Evolutionary conservation across 2,329 filamentous ascomycete species (phyloP).

Genomic region (Sporothrix luriei): DNA sequence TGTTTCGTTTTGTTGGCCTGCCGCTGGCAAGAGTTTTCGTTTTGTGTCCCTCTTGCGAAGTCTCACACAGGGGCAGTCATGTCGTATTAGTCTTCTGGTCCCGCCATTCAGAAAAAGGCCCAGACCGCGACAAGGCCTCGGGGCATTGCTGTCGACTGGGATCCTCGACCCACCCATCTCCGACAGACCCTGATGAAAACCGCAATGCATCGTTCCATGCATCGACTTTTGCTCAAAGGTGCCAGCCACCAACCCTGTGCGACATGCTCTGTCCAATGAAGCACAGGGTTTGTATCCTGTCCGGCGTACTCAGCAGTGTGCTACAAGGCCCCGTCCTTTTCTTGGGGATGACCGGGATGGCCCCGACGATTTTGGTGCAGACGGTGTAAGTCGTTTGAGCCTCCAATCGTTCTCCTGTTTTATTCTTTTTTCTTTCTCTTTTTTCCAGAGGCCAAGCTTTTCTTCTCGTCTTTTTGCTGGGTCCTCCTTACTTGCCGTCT

Average conservation of each 20-base stretch:
- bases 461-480: constrained; percentile 7
- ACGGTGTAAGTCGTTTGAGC: constrained; percentile 24
- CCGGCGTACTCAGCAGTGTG: background rate
- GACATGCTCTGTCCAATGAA: background rate
- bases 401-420: constrained; percentile 8
- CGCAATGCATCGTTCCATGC: constrained; percentile 10
- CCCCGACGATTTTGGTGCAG: background rate
- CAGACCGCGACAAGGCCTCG: constrained; percentile 12
- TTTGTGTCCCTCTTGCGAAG: background rate
- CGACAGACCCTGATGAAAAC: constrained; percentile 10
- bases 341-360: background rate
- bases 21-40: background rate
- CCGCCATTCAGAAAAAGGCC: background rate
- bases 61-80: background rate
- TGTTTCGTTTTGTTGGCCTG: constrained; percentile 19
- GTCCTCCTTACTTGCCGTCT: constrained; percentile 32
- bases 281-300: background rate
- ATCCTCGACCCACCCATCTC: constrained; percentile 23
- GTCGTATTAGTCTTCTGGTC: background rate
- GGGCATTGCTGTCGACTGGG: background rate
- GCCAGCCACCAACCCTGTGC: background rate
- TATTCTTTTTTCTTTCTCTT: background rate
- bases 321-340: background rate
- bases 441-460: background rate
- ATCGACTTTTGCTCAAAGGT: constrained; percentile 4